These are phyloP conservation scores for Microthlaspi erraticum DNA, from an alignment of 345 rosid species.

Conservation along the genomic window DNA sequence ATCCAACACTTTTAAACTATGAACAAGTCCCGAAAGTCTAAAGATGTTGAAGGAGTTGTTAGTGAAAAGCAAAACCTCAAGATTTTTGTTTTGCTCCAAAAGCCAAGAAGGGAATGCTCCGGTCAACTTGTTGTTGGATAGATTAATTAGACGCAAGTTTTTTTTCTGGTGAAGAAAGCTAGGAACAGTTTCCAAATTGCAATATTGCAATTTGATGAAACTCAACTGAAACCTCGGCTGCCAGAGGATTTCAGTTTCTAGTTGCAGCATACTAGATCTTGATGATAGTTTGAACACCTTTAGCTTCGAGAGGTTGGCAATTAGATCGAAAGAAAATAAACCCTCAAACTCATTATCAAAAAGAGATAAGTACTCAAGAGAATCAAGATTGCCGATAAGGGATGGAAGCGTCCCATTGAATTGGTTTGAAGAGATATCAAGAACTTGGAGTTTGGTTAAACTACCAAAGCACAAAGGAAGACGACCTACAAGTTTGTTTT, in stretches of 20 bases:
- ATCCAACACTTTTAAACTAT: neutral
- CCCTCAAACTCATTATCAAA: slow-evolving; percentile 16
- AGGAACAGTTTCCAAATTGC: slow-evolving; percentile 10
- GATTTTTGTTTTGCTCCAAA: neutral
- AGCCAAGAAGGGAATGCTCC: slow-evolving; percentile 28
- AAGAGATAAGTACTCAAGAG: slow-evolving; percentile 22
- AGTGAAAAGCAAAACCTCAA: slow-evolving; percentile 5
- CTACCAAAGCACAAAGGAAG: slow-evolving; percentile 4
- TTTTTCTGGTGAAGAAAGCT: slow-evolving; percentile 21
- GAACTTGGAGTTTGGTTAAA: slow-evolving; percentile 29
- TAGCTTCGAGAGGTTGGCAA: slow-evolving; percentile 18
- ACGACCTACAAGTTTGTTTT: neutral
- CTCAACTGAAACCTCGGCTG: slow-evolving; percentile 15
- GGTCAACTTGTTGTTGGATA: slow-evolving; percentile 22
- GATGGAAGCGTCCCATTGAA: slow-evolving; percentile 4
- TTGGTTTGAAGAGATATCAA: too few relatives aligned
- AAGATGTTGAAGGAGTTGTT: slow-evolving; percentile 23
- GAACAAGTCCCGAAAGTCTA: neutral
- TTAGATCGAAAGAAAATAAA: neutral
- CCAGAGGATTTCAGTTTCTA: neutral
- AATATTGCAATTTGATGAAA: neutral
- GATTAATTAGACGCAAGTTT: slow-evolving; percentile 7
- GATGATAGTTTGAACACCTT: slow-evolving; percentile 32
- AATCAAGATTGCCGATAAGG: neutral
- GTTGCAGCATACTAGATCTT: neutral